Base-by-base conservation (phyloP, 2,329 filamentous ascomycete species). In the Epichloe glyceriae region DNA sequence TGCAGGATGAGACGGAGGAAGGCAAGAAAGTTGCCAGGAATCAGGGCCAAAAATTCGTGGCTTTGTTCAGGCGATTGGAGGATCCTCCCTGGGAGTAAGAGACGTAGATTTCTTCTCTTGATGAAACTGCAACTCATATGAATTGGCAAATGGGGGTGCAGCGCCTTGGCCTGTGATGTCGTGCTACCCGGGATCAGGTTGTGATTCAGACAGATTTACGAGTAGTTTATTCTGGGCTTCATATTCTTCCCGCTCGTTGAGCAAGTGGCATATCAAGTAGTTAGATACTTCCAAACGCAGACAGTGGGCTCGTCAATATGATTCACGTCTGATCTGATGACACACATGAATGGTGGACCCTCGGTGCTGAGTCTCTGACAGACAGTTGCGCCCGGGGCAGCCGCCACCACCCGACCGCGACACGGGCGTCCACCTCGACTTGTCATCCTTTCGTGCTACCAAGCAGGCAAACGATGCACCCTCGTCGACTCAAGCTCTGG, bases 21-120 rank as follows among this genome's bases (percentile, higher is more conserved):
- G 88, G 90, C 35, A 96, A 95, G 73, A 98, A 98, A 72, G 93
- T 98, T 14, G 80, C 83, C 59, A 80, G 93, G 63, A 95, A 97
- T 69, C 81, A 86, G 41, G 93, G 93, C 0, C 79, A 82, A 63
- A 98, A 97, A 70, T 95, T 86, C 69, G 85, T 97, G 46, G 91
- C 89, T 40, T 79, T 95, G 47, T 98, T 93, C 66, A 78, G 85
- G 62, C 81, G 93, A 55, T 69, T 84, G 55, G 82, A 86, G 62
- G 85, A 95, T 70, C 89, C 88, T 7, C 75, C 79, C 17, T 95
- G 88, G 88, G 80, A 72, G 26, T 52, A 42, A 22, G n/a, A 17
- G 12, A 19, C 10, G 33, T 35, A 11, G 17, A 33, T 8, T 11
- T 19, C 14, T n/a, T 15, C 12, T 12, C 7, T 11, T 38, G 14